phyloP scores from a whole-genome alignment of 257 asterid species.

The Leonotis leonurus region DNA sequence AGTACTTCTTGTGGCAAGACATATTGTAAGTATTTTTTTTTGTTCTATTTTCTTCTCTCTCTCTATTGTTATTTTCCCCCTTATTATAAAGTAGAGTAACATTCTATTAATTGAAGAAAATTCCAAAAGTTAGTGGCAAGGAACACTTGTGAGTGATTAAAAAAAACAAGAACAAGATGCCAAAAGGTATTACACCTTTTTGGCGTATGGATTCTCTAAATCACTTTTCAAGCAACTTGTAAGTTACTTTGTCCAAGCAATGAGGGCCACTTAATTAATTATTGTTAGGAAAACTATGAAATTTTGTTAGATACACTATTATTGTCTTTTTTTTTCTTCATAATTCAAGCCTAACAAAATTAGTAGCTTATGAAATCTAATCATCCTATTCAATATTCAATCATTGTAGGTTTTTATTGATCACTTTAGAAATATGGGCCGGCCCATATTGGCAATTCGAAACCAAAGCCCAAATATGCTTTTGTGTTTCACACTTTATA shows the following conservation, averaged over 20 bases:
- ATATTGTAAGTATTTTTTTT: conserved; percentile 40
- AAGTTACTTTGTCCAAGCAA: neutral
- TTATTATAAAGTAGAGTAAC: too few relatives aligned
- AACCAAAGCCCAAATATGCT: too few relatives aligned
- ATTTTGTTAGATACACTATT: too few relatives aligned
- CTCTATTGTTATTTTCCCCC: neutral
- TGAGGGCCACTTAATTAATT: neutral
- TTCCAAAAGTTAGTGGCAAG: neutral
- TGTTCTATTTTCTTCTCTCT: neutral
- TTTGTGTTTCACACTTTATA: too few relatives aligned
- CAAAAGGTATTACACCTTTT: neutral
- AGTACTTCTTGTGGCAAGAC: conserved; percentile 66
- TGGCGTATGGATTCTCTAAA: neutral
- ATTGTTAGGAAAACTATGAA: too few relatives aligned
- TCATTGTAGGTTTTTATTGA: neutral
- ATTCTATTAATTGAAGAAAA: too few relatives aligned
- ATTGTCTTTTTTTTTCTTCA: too few relatives aligned
- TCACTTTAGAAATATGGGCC: too few relatives aligned
- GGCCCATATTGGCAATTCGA: too few relatives aligned
- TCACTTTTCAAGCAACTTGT: neutral
- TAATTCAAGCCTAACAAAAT: neutral
- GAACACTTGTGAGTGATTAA: neutral
- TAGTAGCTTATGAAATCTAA: neutral
- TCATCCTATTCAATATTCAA: neutral
- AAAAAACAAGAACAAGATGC: neutral